Evolutionary conservation across 768 basidiomycete species (phyloP), one percentile per base, ranked within the genome.

Genomic region (Amyloporia xantha): DNA sequence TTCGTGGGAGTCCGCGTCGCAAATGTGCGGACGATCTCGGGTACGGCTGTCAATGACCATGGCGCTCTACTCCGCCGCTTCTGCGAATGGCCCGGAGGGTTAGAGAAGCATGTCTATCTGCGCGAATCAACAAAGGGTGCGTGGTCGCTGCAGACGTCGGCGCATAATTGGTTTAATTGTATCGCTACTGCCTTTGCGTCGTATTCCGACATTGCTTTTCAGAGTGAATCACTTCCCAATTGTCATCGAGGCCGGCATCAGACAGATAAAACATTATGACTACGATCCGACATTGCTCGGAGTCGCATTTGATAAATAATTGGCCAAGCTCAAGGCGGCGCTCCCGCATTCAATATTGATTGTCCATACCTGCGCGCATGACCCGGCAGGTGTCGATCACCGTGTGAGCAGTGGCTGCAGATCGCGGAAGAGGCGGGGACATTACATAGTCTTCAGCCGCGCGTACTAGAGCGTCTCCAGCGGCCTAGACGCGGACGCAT

Each of bases 401-500:
- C 91, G 27, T 65, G 64, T 40, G 91, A 86, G 56, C 86, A 97
- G 65, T 98, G 94, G 94, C 70, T 76, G 52, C 65, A 71, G 49
- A 77, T 97, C 58, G 86, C 87, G 33, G 75, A 84, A 85, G 25
- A 67, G 71, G 41, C 86, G 83, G 68, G 73, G 77, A 12, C 93
- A 94, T 65, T 95, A 81, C 61, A 84, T 85, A 26, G 93, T 95
- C 70, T 91, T 97, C 64, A 94, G 97, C 70, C 86, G 86, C 63
- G 94, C 94, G 2, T 98, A 98, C 70, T 94, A 96, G 68, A 94
- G 94, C 15, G 97, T 97, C 66, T 94, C 93, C 15, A 91, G 88
- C 57, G 94, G 94, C 1, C 72, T 96, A 60, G 85, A 94, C 63
- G 79, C 81, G 57, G 96, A 99, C 63, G 93, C 92, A 5, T 86